A percentile compares a stretch with the other conserved stretches of the same genome.
Evolutionary conservation across 768 basidiomycete genomes (phyloP).

Genomic region (Hypsizygus marmoreus): DNA sequence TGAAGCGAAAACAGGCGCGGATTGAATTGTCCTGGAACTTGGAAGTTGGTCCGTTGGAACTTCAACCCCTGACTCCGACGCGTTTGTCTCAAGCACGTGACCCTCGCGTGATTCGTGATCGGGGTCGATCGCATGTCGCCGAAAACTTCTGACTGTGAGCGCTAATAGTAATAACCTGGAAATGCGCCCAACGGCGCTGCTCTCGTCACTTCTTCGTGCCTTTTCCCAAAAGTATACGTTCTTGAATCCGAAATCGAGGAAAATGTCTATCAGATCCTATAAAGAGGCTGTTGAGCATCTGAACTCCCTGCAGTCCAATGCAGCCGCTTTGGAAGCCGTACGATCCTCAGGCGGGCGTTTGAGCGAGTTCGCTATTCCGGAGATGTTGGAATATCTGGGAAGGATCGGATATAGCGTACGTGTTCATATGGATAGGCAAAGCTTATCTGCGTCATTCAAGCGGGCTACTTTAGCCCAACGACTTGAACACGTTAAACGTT

Average conservation of each 20-base stretch:
- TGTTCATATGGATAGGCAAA: conserved; percentile 6
- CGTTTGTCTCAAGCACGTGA: conserved; percentile 7
- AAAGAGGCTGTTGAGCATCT: conserved; percentile 71
- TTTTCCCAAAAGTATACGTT: conserved; percentile 4
- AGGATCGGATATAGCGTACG: conserved; percentile 86
- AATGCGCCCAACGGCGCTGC: conserved; percentile 13
- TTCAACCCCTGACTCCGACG: neutral
- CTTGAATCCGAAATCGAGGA: conserved; percentile 12
- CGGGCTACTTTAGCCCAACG: conserved; percentile 56
- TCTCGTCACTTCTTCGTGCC: conserved; percentile 16
- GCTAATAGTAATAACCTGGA: conserved; percentile 6
- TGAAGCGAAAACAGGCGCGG: neutral
- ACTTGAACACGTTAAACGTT: conserved; percentile 87
- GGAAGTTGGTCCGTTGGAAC: no score
- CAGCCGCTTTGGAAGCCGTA: conserved; percentile 84
- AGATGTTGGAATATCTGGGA: conserved; percentile 88
- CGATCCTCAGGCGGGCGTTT: conserved; percentile 69
- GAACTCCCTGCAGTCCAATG: conserved; percentile 89
- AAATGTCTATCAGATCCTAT: conserved; percentile 69
- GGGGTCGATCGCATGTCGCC: no score
- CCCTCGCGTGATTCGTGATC: conserved; percentile 8
- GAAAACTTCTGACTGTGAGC: conserved; percentile 5
- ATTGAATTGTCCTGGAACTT: no score
- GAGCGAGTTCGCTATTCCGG: conserved; percentile 70
- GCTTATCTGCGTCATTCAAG: conserved; percentile 11